Evolutionary conservation across 2,329 filamentous ascomycete species (phyloP).

Genomic region (Aspergillus carbonarius): DNA sequence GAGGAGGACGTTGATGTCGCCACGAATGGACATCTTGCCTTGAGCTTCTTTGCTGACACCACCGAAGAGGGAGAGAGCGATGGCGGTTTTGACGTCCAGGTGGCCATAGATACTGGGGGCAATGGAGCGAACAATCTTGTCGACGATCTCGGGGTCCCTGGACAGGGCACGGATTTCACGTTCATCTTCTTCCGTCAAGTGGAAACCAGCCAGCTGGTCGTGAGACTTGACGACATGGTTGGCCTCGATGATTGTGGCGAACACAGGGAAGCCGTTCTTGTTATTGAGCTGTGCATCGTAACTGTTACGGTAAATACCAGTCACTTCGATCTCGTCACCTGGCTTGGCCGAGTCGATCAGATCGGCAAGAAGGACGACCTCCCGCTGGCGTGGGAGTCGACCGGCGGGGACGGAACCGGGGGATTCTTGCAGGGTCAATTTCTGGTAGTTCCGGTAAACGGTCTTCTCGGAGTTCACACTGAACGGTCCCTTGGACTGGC

Average conservation of each 20-base stretch:
- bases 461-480: conserved; percentile 96
- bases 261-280: conserved; percentile 97
- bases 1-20: conserved; percentile 95
- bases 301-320: conserved; percentile 95
- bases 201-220: conserved; percentile 94
- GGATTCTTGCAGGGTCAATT: conserved; percentile 93
- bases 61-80: conserved; percentile 90
- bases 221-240: conserved; percentile 97
- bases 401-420: conserved; percentile 95
- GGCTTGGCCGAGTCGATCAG: conserved; percentile 96
- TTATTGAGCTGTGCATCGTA: conserved; percentile 98
- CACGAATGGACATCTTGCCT: conserved; percentile 85
- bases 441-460: conserved; percentile 98
- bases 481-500: conserved; percentile 92
- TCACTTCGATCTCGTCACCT: conserved; percentile 95
- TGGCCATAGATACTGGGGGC: conserved; percentile 98
- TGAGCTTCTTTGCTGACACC: conserved; percentile 90
- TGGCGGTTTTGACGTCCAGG: conserved; percentile 93
- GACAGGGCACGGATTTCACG: conserved; percentile 84
- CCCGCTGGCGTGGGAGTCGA: conserved; percentile 85
- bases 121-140: conserved; percentile 89
- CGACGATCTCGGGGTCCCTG: conserved; percentile 84
- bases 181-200: conserved; percentile 92
- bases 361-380: conserved; percentile 95
- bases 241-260: conserved; percentile 94